Evolutionary conservation across 1,139 yeast species (phyloP), one percentile per base, ranked within the genome.

Genomic region (Candida dubliniensis): DNA sequence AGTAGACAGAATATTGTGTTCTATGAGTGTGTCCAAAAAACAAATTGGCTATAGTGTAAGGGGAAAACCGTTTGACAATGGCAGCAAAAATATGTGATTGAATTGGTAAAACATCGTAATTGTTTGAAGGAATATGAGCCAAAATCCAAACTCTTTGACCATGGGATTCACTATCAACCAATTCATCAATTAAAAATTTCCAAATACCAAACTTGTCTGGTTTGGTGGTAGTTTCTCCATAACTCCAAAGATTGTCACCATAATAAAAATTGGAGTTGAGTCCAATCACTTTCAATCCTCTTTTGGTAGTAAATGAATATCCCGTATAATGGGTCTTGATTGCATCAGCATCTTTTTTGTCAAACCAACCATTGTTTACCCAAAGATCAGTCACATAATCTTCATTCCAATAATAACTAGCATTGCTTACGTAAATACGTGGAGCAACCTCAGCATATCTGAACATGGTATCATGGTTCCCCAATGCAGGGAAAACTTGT

Each of bases 361-460:
- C 54, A 37, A 71, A 55, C 76, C 76, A 71, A 2, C 69, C 73
- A 48, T 68, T 63, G n/a, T 58, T 54, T 10, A 63, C 57, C 86
- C 87, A 82, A 43, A 83, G 55, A 41, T 79, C 76, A 36, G 82
- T 75, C 77, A 83, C 74, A 45, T 81, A 65, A 15, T 82, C 83
- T 11, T 74, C 34, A 41, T 84, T 82, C 79, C 83, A 82, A 38
- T 75, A 69, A 56, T 80, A 81, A 46, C 77, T 63, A 50, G 76
- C 73, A 41, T 69, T 67, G 45, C 72, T 64, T 40, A 61, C 62
- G 44, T 56, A 63, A 30, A 59, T 47, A 25, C 55, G 48, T 38
- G 84, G 87, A 1, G 89, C 84, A 46, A 82, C 60, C 60, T 84
- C 88, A 13, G 84, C 86, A 56, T 81, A 83, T 12, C 90, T 90